Evolutionary conservation across 2,329 filamentous ascomycete species (phyloP).

Genomic region (Fusarium concolor): DNA sequence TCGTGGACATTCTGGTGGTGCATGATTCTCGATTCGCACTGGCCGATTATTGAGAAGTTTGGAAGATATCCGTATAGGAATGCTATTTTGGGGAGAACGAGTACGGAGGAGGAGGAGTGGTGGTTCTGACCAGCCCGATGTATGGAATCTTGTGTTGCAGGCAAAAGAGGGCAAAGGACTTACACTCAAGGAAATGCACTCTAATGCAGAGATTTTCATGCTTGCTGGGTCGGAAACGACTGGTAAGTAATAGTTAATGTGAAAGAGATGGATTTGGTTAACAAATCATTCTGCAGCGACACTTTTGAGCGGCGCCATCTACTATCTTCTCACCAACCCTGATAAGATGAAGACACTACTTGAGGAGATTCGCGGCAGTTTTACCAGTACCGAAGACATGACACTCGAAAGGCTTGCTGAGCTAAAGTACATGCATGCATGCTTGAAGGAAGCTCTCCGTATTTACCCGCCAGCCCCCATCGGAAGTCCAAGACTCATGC

Average conservation of each 20-base stretch:
- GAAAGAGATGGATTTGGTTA: neutral
- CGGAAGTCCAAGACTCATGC: slow-evolving; percentile 9
- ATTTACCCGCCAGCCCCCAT: slow-evolving; percentile 13
- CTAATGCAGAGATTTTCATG: slow-evolving; percentile 22
- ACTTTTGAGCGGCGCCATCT: slow-evolving; percentile 1
- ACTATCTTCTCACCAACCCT: neutral
- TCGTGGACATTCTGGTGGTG: slow-evolving; percentile 23
- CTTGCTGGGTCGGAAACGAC: slow-evolving; percentile 28
- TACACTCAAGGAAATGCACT: slow-evolving; percentile 22
- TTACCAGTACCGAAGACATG: neutral
- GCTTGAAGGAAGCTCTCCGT: neutral
- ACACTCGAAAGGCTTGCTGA: neutral
- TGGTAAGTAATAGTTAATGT: neutral
- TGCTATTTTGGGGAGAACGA: too few relatives aligned
- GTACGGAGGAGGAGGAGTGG: too few relatives aligned
- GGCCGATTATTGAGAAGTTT: slow-evolving; percentile 14
- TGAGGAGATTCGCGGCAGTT: neutral
- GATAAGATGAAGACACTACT: slow-evolving; percentile 8
- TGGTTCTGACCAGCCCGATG: slow-evolving; percentile 19
- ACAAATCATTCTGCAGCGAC: neutral
- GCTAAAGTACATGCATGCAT: slow-evolving; percentile 14
- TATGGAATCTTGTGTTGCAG: slow-evolving; percentile 17
- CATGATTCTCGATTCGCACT: slow-evolving; percentile 18
- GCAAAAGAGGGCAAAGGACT: slow-evolving; percentile 24
- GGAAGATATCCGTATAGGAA: slow-evolving; percentile 1